Conservation (phyloP, 176 grass and related monocot species). For the Zoysia pacifica region DNA sequence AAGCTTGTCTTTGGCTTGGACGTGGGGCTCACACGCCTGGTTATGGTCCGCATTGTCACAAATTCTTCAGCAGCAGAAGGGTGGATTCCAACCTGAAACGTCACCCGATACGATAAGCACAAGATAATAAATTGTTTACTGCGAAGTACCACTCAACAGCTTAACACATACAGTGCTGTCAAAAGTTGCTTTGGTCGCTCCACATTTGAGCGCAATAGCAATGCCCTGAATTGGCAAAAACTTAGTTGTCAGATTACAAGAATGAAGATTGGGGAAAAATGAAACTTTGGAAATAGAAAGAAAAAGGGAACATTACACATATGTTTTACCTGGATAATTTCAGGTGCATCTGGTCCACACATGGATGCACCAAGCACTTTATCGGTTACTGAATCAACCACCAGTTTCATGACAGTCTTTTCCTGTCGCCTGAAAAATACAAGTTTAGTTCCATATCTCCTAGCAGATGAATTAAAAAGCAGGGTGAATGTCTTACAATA, state of each 20-base stretch:
- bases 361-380: slow-evolving; percentile 83
- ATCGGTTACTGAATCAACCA: slow-evolving; percentile 76
- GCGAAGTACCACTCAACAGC: background rate
- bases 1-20: slow-evolving; percentile 56
- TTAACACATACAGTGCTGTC: slow-evolving; percentile 74
- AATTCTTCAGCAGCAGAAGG: slow-evolving; percentile 93
- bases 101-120: slow-evolving; percentile 2
- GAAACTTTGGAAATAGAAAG: background rate
- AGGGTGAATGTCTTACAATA: background rate
- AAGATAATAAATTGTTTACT: background rate
- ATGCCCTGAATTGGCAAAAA: slow-evolving; percentile 58
- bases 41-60: slow-evolving; percentile 79
- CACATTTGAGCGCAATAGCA: slow-evolving; percentile 81
- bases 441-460: background rate
- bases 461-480: background rate
- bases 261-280: background rate
- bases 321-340: slow-evolving; percentile 79
- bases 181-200: slow-evolving; percentile 87
- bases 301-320: background rate
- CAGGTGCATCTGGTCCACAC: slow-evolving; percentile 87
- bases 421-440: slow-evolving; percentile 63
- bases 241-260: background rate
- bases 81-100: slow-evolving; percentile 89
- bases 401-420: slow-evolving; percentile 77
- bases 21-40: slow-evolving; percentile 53